A percentile compares a stretch with the other conserved stretches of the same genome.
These are phyloP conservation scores for Penstemon barbatus DNA, from an alignment of 257 asterid species.

Conservation along the genomic window DNA sequence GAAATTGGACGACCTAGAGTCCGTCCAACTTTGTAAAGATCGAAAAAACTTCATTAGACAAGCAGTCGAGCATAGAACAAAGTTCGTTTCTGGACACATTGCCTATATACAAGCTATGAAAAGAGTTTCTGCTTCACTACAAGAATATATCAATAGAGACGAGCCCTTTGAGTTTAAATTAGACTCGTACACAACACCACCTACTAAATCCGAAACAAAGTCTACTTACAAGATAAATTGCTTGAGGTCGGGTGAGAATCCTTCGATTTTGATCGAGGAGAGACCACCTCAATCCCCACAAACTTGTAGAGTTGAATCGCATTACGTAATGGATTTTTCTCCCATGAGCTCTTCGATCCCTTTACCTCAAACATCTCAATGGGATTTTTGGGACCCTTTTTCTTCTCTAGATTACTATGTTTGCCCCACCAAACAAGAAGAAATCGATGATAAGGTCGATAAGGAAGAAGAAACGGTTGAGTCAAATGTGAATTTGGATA, in stretches of 20 bases:
- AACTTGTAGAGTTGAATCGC: constrained; percentile 61
- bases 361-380: constrained; percentile 77
- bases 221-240: constrained; percentile 57
- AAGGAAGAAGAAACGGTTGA: constrained; percentile 39
- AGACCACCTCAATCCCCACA: constrained; percentile 82
- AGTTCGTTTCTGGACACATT: constrained; percentile 75
- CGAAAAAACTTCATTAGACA: constrained; percentile 82
- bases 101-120: constrained; percentile 84
- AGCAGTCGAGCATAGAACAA: constrained; percentile 79
- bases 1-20: constrained; percentile 92
- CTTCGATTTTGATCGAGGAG: constrained; percentile 77
- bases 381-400: constrained; percentile 99
- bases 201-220: constrained; percentile 46
- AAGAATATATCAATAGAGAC: constrained; percentile 80
- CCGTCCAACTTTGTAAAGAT: constrained; percentile 86
- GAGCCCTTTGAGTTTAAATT: constrained; percentile 73
- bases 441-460: constrained; percentile 39
- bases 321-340: constrained; percentile 62
- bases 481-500: constrained; percentile 31
- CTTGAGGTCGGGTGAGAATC: constrained; percentile 65
- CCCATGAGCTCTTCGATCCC: constrained; percentile 37
- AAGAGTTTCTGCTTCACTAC: constrained; percentile 82
- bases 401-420: constrained; percentile 84
- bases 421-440: constrained; percentile 69
- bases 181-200: constrained; percentile 45